phyloP scores from a whole-genome alignment of 768 basidiomycete genomes.

The Solioccasus polychromus region DNA sequence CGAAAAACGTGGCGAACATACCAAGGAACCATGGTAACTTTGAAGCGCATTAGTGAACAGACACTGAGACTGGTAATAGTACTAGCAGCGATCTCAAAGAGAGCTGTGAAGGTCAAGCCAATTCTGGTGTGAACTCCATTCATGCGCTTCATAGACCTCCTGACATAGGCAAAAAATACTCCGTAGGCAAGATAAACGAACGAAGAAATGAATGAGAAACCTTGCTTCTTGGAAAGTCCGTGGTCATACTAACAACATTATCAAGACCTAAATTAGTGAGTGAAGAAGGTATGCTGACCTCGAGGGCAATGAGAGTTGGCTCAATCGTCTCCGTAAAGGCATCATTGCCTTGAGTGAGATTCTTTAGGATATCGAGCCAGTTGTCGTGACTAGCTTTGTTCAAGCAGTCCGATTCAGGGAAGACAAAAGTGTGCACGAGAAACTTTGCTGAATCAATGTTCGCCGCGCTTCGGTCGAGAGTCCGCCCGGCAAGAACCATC shows the following conservation, averaged over 20 bases:
- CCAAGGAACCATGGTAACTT: slow-evolving; percentile 89
- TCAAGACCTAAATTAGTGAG: slow-evolving; percentile 8
- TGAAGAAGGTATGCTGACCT: slow-evolving; percentile 33
- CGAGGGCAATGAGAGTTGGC: slow-evolving; percentile 43
- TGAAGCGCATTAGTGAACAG: slow-evolving; percentile 85
- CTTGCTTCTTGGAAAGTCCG: slow-evolving; percentile 41
- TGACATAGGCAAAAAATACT: slow-evolving; percentile 72
- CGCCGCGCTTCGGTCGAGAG: slow-evolving; percentile 47
- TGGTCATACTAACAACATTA: slow-evolving; percentile 49
- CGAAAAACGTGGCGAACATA: slow-evolving; percentile 34
- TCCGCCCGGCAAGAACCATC: slow-evolving; percentile 76
- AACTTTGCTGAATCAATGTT: slow-evolving; percentile 64
- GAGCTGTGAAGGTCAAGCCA: slow-evolving; percentile 89
- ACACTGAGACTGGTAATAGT: slow-evolving; percentile 93
- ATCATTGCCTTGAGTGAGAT: slow-evolving; percentile 36
- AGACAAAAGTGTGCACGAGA: slow-evolving; percentile 80
- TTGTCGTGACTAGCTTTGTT: slow-evolving; percentile 55
- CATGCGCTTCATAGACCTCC: slow-evolving; percentile 72
- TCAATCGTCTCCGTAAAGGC: slow-evolving; percentile 40
- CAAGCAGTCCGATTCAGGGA: slow-evolving; percentile 71
- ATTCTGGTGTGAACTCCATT: slow-evolving; percentile 85
- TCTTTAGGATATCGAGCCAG: slow-evolving; percentile 59
- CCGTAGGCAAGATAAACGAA: slow-evolving; percentile 77
- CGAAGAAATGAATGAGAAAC: slow-evolving; percentile 61
- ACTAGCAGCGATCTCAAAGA: slow-evolving; percentile 88